A percentile compares a stretch with the other conserved stretches of the same genome.
Evolutionary conservation across 257 asterid species (phyloP).

Genomic region (Solanum appendiculatum): DNA sequence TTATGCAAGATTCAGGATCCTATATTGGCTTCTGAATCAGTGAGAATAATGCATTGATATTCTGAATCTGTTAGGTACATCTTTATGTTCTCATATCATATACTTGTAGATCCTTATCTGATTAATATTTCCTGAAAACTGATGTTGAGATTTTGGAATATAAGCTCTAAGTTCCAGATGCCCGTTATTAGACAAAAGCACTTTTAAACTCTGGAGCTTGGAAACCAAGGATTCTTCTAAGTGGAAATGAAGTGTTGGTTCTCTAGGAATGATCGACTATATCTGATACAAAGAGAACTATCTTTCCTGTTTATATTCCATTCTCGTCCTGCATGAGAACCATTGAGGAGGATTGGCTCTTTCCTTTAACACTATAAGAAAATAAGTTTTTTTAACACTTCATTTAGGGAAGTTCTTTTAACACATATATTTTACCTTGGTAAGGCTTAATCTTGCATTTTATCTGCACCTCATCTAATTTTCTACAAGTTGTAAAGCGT

Average conservation of each 20-base stretch:
- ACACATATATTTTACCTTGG: not conserved
- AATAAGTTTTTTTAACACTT: not conserved
- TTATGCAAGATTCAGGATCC: not conserved
- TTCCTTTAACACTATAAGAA: not conserved
- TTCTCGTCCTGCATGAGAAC: not conserved
- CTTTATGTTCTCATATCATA: not conserved
- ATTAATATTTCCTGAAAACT: not conserved
- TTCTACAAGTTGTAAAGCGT: not conserved
- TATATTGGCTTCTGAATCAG: not conserved
- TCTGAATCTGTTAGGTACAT: not conserved
- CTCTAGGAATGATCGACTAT: not conserved
- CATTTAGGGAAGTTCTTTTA: not conserved
- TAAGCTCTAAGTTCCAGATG: not conserved
- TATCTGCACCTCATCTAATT: not conserved
- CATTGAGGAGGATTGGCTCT: not conserved
- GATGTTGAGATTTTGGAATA: not conserved
- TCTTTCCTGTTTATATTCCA: not conserved
- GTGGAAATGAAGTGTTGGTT: not conserved
- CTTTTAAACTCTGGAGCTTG: not conserved
- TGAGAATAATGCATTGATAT: not conserved
- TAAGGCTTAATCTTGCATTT: not conserved
- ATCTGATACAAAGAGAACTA: not conserved
- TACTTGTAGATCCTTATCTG: not conserved
- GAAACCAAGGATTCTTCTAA: not conserved
- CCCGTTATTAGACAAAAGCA: not conserved